Percentiles rank a stretch among this genome's conserved stretches.
Conservation (phyloP, 2,329 filamentous ascomycete species). For the Monosporascus ibericus region DNA sequence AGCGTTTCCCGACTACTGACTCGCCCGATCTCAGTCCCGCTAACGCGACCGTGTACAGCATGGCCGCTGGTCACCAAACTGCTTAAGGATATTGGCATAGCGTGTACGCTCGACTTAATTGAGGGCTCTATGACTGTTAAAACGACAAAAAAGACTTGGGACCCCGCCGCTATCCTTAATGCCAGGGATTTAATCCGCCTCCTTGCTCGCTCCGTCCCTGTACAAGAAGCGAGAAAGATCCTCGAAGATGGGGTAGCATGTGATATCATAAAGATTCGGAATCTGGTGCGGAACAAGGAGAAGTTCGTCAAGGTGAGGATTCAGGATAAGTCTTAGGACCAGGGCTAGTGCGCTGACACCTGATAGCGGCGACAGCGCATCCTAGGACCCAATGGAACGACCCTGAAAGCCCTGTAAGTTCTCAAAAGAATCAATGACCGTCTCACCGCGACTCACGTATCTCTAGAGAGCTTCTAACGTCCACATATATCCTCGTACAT, state of each 20-base stretch:
- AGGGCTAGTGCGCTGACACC: not conserved
- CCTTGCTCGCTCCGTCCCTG: slow-evolving; percentile 83
- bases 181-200: slow-evolving; percentile 92
- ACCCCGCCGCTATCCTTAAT: slow-evolving; percentile 89
- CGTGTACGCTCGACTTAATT: slow-evolving; percentile 87
- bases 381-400: slow-evolving; percentile 83
- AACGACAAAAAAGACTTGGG: slow-evolving; percentile 81
- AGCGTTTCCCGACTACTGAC: slow-evolving; percentile 30
- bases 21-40: not conserved
- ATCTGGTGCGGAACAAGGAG: slow-evolving; percentile 86
- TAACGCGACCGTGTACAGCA: slow-evolving; percentile 4
- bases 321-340: not conserved
- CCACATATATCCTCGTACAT: slow-evolving; percentile 91
- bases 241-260: slow-evolving; percentile 86
- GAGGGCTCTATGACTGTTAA: slow-evolving; percentile 96
- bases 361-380: slow-evolving; percentile 72
- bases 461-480: slow-evolving; percentile 72
- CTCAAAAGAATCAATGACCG: not conserved
- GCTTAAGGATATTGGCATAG: slow-evolving; percentile 81
- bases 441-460: not conserved
- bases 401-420: slow-evolving; percentile 72
- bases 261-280: slow-evolving; percentile 94
- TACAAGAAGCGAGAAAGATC: slow-evolving; percentile 89
- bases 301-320: slow-evolving; percentile 68
- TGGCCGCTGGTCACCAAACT: slow-evolving; percentile 88